Evolutionary conservation across 495 filamentous ascomycete species (phyloP), one percentile per base, ranked within the genome.

Genomic region (Neurospora tetraspora): DNA sequence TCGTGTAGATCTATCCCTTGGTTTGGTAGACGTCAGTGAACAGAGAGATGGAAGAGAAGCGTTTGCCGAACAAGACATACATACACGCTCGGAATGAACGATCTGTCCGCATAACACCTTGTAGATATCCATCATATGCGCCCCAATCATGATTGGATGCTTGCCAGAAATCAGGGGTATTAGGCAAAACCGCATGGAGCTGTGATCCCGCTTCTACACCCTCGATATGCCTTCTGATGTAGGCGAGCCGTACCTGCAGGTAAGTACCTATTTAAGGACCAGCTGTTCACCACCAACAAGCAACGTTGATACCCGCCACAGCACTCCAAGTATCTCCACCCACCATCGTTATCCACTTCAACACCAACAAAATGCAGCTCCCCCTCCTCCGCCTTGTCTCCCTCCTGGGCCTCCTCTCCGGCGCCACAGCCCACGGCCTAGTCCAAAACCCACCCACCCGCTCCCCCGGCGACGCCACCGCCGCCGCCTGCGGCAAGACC

Each of bases 381-480:
- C 65, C 73, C 14, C 69, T 59, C 10, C 23, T 80, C 71, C 34
- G 3, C 3, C 31, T 34, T 34, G 3, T 34, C 31, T 34, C 79
- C 73, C 76, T 89, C 53, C 83, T 85, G 70, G 80, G 82, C 76
- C 77, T 90, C n/a, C 77, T 85, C 74, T 77, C 85, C 73, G 81
- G 87, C 73, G 88, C 83, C 75, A 81, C 86, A 36, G 86, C 83
- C 72, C 91, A 93, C 83, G 91, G 90, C 71, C 87, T 89, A 75
- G 86, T 92, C 75, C 82, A 83, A 68, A 82, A 79, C 69, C 91
- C 91, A 0, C 80, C 83, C 1, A 83, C 88, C 69, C 89, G 91
- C 73, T 80, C 83, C 71, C 89, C 90, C 7, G 91, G 91, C 39
- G 70, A 83, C 39, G 88, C 89, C 68, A 89, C 90, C 75, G 74